Conservation (phyloP, 371 early-diverging fungal genomes). For the Mortierella sp. region DNA sequence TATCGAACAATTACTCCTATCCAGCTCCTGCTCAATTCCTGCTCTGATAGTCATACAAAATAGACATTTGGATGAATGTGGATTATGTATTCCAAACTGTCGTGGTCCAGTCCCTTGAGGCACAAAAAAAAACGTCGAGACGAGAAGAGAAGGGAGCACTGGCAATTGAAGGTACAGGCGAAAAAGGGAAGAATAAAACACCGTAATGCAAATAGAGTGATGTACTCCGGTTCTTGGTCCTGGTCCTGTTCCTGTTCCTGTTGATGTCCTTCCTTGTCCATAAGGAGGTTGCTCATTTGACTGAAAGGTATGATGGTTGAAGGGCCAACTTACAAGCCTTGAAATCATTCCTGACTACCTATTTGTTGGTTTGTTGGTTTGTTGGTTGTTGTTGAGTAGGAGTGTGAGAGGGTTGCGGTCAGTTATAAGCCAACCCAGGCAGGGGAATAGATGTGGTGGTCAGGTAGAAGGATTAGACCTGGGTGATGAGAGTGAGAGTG, state of each 20-base stretch:
- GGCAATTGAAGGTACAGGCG: background rate
- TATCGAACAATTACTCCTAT: too few species aligned
- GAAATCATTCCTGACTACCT: conserved; percentile 39
- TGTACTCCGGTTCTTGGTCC: background rate
- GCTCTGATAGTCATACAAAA: background rate
- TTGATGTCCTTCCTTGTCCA: background rate
- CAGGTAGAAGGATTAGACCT: background rate
- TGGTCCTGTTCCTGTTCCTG: background rate
- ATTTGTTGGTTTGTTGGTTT: background rate
- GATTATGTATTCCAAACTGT: conserved; percentile 6
- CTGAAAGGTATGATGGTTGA: background rate
- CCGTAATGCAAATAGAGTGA: background rate
- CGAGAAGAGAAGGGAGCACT: background rate
- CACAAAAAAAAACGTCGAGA: background rate
- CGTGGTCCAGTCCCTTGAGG: background rate
- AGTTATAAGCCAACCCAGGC: background rate
- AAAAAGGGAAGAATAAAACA: background rate
- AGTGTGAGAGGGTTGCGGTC: background rate
- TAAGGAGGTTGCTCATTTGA: background rate
- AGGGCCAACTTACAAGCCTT: conserved; percentile 35
- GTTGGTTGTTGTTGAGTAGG: background rate
- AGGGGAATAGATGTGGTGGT: background rate
- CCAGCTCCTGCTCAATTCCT: background rate
- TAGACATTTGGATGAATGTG: background rate
- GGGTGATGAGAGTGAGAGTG: background rate